phyloP scores from a whole-genome alignment of 2,329 filamentous ascomycete genomes.

The Cryphonectria radicalis region DNA sequence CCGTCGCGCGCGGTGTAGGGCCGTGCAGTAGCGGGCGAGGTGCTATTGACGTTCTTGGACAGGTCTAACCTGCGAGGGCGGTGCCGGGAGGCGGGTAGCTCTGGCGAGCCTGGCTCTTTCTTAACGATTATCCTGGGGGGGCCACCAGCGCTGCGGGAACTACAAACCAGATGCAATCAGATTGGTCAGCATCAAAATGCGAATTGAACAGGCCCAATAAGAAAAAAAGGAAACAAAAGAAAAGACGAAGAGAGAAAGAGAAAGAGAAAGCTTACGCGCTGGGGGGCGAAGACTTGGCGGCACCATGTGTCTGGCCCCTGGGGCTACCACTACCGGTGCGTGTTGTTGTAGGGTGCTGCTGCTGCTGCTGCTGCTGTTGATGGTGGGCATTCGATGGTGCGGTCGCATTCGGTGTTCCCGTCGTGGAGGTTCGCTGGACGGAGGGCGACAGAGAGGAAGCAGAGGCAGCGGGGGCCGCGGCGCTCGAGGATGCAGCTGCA shows the following conservation, averaged over 20 bases:
- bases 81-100: slow-evolving; percentile 69
- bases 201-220: slow-evolving; percentile 7
- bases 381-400: slow-evolving; percentile 32
- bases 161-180: slow-evolving; percentile 33
- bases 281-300: slow-evolving; percentile 59
- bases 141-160: slow-evolving; percentile 58
- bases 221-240: slow-evolving; percentile 11
- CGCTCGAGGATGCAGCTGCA: slow-evolving; percentile 39
- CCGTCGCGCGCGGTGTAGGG: slow-evolving; percentile 77
- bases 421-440: slow-evolving; percentile 47
- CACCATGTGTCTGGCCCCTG: slow-evolving; percentile 43
- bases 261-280: slow-evolving; percentile 57
- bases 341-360: slow-evolving; percentile 31
- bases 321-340: slow-evolving; percentile 61
- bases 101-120: slow-evolving; percentile 74
- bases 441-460: slow-evolving; percentile 47
- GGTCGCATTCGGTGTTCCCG: slow-evolving; percentile 48
- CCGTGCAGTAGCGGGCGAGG: slow-evolving; percentile 63
- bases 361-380: background rate
- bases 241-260: slow-evolving; percentile 7
- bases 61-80: slow-evolving; percentile 79
- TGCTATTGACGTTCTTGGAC: slow-evolving; percentile 62
- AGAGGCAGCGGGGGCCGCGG: slow-evolving; percentile 38
- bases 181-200: slow-evolving; percentile 21
- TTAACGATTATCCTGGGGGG: slow-evolving; percentile 88